phyloP scores from a whole-genome alignment of 192 early-diverging fungal genomes.

The Coemansia sp. region DNA sequence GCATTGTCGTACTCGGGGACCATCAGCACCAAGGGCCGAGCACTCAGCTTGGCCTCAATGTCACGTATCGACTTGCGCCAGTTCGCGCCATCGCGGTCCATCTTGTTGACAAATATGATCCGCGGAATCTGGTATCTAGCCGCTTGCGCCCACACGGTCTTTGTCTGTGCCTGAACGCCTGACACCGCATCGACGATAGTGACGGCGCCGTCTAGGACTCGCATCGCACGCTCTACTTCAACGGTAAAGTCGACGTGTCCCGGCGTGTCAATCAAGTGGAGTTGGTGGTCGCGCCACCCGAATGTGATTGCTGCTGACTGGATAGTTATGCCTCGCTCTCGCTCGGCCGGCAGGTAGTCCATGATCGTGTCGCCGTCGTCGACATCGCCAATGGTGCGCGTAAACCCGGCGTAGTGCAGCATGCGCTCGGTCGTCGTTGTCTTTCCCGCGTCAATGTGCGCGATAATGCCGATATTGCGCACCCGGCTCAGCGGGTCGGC shows the following conservation, averaged over 20 bases:
- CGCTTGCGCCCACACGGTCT: conserved; percentile 92
- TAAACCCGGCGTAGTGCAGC: conserved; percentile 94
- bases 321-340: conserved; percentile 95
- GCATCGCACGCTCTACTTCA: conserved; percentile 90
- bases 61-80: conserved; percentile 42
- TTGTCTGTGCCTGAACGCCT: conserved; percentile 98
- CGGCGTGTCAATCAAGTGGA: conserved; percentile 96
- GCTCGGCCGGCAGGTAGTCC: conserved; percentile 87
- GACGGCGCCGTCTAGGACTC: conserved; percentile 94
- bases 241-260: conserved; percentile 97
- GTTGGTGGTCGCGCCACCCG: conserved; percentile 68
- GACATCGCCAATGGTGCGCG: conserved; percentile 87
- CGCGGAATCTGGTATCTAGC: conserved; percentile 80
- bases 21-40: conserved; percentile 73
- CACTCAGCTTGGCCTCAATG: conserved; percentile 61
- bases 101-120: conserved; percentile 93
- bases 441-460: conserved; percentile 97
- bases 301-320: conserved; percentile 92
- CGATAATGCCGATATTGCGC: conserved; percentile 94
- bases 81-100: conserved; percentile 83
- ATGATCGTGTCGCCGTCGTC: conserved; percentile 94
- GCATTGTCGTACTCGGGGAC: conserved; percentile 57
- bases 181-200: conserved; percentile 93
- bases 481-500: conserved; percentile 26
- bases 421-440: conserved; percentile 99